Base-by-base conservation (phyloP, 1,284 basidiomycete species). In the Cutaneotrichosporon cavernicola region DNA sequence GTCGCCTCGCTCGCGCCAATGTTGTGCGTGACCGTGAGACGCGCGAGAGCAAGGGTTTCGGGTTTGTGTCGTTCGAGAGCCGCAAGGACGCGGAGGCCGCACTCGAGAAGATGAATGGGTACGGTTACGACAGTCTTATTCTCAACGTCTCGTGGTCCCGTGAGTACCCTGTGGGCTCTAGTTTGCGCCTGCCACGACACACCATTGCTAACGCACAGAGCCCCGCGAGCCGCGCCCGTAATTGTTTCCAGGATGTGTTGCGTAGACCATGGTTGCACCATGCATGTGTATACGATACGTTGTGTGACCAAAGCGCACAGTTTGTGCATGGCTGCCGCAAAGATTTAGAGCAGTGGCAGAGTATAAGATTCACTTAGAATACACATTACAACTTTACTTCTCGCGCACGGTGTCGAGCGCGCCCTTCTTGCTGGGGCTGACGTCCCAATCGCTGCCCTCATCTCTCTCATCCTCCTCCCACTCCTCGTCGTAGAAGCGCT, bases 21-120 rank as follows among this genome's bases (percentile, higher is more conserved):
- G 90, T 99, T 60, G 97, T 97, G 49, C 86, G 92, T 63, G 96
- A 99, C 80, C 86, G 94, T 67, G 95, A 98, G 75, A 99, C 97
- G 9, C 91, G 93, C 62, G 86, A 90, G 52, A 93, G 93, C 72
- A 98, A 97, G 81, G 96, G 97, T 43, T 66, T 69, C 30, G 72
- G 68, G 30, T 81, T 81, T 51, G 93, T 97, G 71, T 92, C 90
- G 80, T 99, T 97, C 76, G 95, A 98, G 77, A 89, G 89, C 43
- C 84, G 86, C 73, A 84, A 86, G 26, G 83, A 86, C 57, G 97
- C 92, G 31, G 91, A 97, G 81, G 85, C 83, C 72, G 97, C 97
- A 50, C 89, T 97, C 83, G 87, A 91, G 76, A 97, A 94, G 83
- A 88, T 96, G 74, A 87, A 99, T 76, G 97, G 97, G 32, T 86